Evolutionary conservation across 2,329 filamentous ascomycete species (phyloP).

Genomic region (Sodiomyces alkalinus): DNA sequence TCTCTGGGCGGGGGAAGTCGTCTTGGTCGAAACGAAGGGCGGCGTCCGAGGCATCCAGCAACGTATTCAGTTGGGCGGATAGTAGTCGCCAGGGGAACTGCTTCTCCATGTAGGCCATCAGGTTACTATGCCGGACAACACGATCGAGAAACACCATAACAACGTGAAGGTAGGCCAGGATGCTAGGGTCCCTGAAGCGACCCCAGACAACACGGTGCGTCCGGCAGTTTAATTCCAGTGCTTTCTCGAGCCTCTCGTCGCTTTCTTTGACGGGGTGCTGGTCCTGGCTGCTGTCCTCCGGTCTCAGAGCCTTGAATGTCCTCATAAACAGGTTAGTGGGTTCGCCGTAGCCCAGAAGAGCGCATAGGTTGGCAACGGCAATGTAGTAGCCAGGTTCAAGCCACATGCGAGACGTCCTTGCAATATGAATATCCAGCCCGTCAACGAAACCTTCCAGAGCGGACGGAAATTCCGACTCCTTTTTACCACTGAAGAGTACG

Average conservation of each 20-base stretch:
- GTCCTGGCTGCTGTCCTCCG: not conserved
- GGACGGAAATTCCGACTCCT: conserved; percentile 27
- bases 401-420: conserved; percentile 33
- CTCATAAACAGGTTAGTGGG: conserved; percentile 1
- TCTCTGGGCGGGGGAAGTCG: conserved; percentile 31
- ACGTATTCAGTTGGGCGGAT: conserved; percentile 22
- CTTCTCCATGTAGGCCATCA: conserved; percentile 24
- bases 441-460: conserved; percentile 33
- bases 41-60: conserved; percentile 9
- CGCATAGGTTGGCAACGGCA: conserved; percentile 38
- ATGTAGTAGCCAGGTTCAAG: conserved; percentile 38
- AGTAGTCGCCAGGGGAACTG: conserved; percentile 39
- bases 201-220: conserved; percentile 32
- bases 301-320: not conserved
- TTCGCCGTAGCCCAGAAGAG: conserved; percentile 35
- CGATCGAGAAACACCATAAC: conserved; percentile 47
- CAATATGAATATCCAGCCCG: conserved; percentile 42
- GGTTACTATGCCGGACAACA: no score
- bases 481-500: conserved; percentile 41
- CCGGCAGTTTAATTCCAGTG: conserved; percentile 23
- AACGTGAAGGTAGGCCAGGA: conserved; percentile 47
- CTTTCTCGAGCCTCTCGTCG: conserved; percentile 12
- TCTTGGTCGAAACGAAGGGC: conserved; percentile 12
- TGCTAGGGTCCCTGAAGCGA: conserved; percentile 40
- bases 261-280: conserved; percentile 3